phyloP scores from a whole-genome alignment of 768 basidiomycete species.

The Cystofilobasidium capitatum region DNA sequence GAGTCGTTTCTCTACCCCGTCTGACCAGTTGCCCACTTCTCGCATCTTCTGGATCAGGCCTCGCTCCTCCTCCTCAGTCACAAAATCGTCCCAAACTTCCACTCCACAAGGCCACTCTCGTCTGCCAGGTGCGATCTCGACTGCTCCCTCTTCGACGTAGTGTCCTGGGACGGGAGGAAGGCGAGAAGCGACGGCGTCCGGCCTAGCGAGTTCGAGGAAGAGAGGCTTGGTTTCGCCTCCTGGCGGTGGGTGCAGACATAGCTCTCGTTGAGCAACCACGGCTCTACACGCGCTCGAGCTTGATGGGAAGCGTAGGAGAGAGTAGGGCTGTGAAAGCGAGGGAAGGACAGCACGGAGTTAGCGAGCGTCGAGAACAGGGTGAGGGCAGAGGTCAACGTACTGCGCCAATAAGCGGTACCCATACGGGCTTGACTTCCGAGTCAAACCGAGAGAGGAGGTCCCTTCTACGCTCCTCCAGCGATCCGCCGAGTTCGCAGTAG shows the following conservation, averaged over 20 bases:
- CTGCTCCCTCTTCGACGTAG: conserved; percentile 1
- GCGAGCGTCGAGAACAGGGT: not conserved
- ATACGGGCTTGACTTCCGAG: not conserved
- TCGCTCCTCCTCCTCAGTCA: conserved; percentile 16
- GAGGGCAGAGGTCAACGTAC: not conserved
- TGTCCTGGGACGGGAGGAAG: conserved; percentile 6
- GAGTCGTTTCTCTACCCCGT: conserved; percentile 13
- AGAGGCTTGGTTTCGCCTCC: conserved; percentile 10
- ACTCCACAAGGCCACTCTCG: conserved; percentile 18
- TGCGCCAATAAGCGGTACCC: conserved; percentile 18
- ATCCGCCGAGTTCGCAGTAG: conserved; percentile 15
- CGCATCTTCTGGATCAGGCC: conserved; percentile 21
- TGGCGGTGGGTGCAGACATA: not conserved
- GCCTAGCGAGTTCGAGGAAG: conserved; percentile 21
- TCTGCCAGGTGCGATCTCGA: conserved; percentile 17
- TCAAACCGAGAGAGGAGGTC: not conserved
- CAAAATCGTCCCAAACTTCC: conserved; percentile 24
- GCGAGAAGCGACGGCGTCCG: conserved; percentile 8
- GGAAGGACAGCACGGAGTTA: not conserved
- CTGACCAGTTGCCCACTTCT: conserved; percentile 18
- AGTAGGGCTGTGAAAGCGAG: conserved; percentile 14
- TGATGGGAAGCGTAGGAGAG: conserved; percentile 14
- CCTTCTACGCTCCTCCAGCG: not conserved
- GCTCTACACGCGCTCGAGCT: not conserved
- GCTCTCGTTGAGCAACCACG: not conserved